Conservation (phyloP, 768 basidiomycete species). For the Leccinum broughii region DNA sequence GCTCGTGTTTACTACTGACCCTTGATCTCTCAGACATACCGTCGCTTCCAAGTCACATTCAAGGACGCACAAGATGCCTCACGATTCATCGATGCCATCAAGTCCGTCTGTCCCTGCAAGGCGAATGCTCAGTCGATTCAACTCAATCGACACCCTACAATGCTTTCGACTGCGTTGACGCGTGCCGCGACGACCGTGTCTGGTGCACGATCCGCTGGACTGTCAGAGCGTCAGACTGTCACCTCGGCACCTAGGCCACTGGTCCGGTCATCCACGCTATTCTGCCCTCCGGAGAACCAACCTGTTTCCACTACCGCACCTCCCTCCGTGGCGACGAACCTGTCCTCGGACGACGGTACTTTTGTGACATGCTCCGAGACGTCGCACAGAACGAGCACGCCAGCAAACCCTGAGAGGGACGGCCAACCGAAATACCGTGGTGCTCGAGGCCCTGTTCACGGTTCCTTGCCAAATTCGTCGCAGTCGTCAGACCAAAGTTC, state of each 20-base stretch:
- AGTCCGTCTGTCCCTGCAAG: slow-evolving; percentile 74
- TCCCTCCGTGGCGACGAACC: slow-evolving; percentile 8
- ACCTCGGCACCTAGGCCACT: background rate
- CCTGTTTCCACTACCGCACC: slow-evolving; percentile 2
- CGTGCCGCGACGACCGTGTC: slow-evolving; percentile 18
- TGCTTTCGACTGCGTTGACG: slow-evolving; percentile 15
- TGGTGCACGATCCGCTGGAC: background rate
- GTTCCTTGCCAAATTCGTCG: slow-evolving; percentile 35
- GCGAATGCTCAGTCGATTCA: slow-evolving; percentile 42
- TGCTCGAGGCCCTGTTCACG: slow-evolving; percentile 7
- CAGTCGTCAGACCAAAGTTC: slow-evolving; percentile 30
- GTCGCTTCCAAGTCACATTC: slow-evolving; percentile 78
- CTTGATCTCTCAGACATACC: slow-evolving; percentile 51
- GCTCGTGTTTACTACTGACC: slow-evolving; percentile 7
- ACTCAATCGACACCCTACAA: slow-evolving; percentile 18
- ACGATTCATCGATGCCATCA: slow-evolving; percentile 63
- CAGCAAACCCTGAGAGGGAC: slow-evolving; percentile 1
- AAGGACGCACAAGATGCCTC: slow-evolving; percentile 45
- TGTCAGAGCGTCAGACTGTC: slow-evolving; percentile 10
- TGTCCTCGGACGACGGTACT: slow-evolving; percentile 30
- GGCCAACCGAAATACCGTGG: background rate
- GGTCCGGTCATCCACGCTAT: slow-evolving; percentile 2
- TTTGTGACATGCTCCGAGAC: slow-evolving; percentile 32
- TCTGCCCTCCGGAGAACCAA: background rate
- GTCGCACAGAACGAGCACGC: slow-evolving; percentile 11